Percentiles rank a stretch among this genome's conserved stretches.
Evolutionary conservation across 768 basidiomycete genomes (phyloP).

Genomic region (Agaricus bisporus): DNA sequence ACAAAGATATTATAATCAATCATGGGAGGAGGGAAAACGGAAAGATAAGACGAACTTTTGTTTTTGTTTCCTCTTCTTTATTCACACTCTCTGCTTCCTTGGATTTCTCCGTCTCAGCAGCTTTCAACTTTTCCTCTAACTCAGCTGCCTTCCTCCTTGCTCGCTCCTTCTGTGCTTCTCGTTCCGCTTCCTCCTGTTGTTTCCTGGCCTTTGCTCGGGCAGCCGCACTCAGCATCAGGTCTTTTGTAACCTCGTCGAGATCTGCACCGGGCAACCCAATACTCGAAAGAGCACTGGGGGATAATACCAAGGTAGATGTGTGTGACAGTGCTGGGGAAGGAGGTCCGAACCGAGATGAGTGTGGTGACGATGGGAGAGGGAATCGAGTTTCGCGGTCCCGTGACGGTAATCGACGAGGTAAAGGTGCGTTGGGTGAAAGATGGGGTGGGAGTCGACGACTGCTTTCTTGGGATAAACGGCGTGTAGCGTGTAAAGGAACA

Average conservation of each 20-base stretch:
- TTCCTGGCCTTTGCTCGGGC: constrained; percentile 76
- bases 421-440: constrained; percentile 30
- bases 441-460: constrained; percentile 57
- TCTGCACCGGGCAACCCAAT: constrained; percentile 33
- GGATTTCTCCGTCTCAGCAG: constrained; percentile 20
- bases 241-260: constrained; percentile 63
- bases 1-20: background rate
- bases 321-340: constrained; percentile 42
- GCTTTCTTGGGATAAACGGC: constrained; percentile 29
- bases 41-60: constrained; percentile 4
- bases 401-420: constrained; percentile 32
- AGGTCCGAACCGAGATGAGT: constrained; percentile 26
- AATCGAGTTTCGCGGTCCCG: constrained; percentile 31
- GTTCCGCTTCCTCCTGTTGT: constrained; percentile 78
- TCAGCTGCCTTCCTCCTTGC: constrained; percentile 77
- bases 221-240: constrained; percentile 79
- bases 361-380: constrained; percentile 22
- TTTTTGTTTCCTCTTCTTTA: constrained; percentile 10
- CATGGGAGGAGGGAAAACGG: background rate
- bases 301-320: constrained; percentile 27
- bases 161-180: constrained; percentile 74
- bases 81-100: constrained; percentile 13
- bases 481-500: constrained; percentile 31
- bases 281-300: constrained; percentile 28
- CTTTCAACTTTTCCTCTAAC: constrained; percentile 62